These are phyloP conservation scores for Nitzschia inconspicua DNA, from an alignment of 108 stramenopile genomes.

Conservation along the genomic window DNA sequence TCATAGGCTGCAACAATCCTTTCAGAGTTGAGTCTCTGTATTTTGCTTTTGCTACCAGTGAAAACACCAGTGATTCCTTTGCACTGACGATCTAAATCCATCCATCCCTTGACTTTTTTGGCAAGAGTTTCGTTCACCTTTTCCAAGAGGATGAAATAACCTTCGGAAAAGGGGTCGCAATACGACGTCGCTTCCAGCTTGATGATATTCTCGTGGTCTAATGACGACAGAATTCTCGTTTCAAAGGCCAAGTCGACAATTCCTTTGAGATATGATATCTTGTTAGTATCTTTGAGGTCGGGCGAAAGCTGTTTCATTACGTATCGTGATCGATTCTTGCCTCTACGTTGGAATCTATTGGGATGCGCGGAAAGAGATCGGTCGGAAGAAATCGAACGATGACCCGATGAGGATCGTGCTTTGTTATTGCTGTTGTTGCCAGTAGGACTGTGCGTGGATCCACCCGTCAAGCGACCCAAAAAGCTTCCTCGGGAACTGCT, in stretches of 20 bases:
- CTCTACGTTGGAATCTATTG: not conserved
- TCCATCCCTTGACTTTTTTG: slow-evolving; percentile 35
- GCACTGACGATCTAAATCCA: slow-evolving; percentile 38
- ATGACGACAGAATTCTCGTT: slow-evolving; percentile 41
- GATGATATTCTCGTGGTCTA: slow-evolving; percentile 52
- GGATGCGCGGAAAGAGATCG: no score
- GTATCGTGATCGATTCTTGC: slow-evolving; percentile 8
- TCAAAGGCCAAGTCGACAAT: slow-evolving; percentile 58
- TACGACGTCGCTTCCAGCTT: slow-evolving; percentile 22
- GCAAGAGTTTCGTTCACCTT: slow-evolving; percentile 38
- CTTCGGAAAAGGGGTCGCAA: slow-evolving; percentile 25
- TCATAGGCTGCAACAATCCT: slow-evolving; percentile 40
- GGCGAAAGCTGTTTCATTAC: slow-evolving; percentile 33
- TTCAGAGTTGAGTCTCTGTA: slow-evolving; percentile 19
- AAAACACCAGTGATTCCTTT: slow-evolving; percentile 48
- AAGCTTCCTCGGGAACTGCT: not conserved
- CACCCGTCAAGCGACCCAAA: not conserved
- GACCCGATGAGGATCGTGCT: not conserved
- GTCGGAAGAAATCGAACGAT: no score
- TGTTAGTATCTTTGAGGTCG: slow-evolving; percentile 25
- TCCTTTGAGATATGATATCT: slow-evolving; percentile 54
- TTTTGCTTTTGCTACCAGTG: slow-evolving; percentile 32
- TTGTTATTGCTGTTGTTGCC: not conserved
- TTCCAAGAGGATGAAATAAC: slow-evolving; percentile 55
- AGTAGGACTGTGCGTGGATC: not conserved